A percentile compares a stretch with the other conserved stretches of the same genome.
Evolutionary conservation across 2,329 filamentous ascomycete species (phyloP).

Genomic region (Hirsutella thompsonii): DNA sequence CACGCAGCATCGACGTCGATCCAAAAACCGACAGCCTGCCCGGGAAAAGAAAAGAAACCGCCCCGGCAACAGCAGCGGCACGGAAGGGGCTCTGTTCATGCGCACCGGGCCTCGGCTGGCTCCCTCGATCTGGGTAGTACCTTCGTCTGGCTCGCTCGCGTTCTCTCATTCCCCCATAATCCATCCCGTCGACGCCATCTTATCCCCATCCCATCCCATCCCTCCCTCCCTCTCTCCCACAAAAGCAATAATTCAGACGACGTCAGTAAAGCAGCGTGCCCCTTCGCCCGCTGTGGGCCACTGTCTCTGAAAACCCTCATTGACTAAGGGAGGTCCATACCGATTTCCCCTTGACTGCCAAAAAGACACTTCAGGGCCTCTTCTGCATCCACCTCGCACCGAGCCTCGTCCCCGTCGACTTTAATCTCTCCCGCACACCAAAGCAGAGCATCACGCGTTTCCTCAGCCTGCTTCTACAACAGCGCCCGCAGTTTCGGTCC

Average conservation of each 20-base stretch:
- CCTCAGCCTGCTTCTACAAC: too few species aligned
- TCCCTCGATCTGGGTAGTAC: background rate
- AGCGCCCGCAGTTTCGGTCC: background rate
- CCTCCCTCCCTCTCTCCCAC: too few species aligned
- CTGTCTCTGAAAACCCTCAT: conserved; percentile 1
- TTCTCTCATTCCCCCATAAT: background rate
- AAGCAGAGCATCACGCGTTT: too few species aligned
- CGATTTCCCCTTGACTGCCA: background rate
- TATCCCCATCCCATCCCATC: too few species aligned
- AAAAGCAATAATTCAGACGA: background rate
- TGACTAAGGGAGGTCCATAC: background rate
- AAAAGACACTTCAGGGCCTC: background rate
- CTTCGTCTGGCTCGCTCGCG: background rate
- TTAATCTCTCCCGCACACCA: too few species aligned
- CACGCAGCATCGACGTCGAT: background rate
- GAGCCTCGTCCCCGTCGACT: too few species aligned
- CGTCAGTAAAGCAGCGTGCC: conserved; percentile 1
- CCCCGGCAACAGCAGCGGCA: background rate
- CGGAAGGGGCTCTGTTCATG: background rate
- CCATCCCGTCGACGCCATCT: background rate
- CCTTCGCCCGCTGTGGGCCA: conserved; percentile 1
- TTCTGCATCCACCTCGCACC: too few species aligned
- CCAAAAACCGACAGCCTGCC: background rate
- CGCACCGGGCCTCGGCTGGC: background rate
- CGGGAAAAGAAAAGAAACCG: background rate